Evolutionary conservation across 805 yeast species (phyloP).

Genomic region (Candida morakotiae): DNA sequence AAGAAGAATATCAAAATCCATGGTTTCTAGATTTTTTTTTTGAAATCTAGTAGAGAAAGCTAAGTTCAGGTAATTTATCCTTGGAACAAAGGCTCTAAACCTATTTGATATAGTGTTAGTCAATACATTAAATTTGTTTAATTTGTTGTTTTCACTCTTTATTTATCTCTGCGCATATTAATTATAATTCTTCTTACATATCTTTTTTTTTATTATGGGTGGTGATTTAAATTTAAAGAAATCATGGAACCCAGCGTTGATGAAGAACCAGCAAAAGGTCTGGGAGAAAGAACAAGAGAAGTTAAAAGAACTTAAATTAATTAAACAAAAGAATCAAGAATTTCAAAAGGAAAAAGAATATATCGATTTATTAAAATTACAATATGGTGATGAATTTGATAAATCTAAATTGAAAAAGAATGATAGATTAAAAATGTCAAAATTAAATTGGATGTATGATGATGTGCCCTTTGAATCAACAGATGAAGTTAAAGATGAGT

Average conservation of each 20-base stretch:
- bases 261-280: slow-evolving; percentile 80
- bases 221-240: slow-evolving; percentile 86
- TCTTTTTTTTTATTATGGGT: slow-evolving; percentile 40
- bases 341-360: slow-evolving; percentile 58
- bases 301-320: slow-evolving; percentile 62
- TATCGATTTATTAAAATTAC: slow-evolving; percentile 48
- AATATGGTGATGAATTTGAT: slow-evolving; percentile 35
- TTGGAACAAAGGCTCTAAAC: too few relatives aligned
- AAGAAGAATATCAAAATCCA: slow-evolving; percentile 97
- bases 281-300: slow-evolving; percentile 80
- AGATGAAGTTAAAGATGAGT: slow-evolving; percentile 20
- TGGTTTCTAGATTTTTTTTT: slow-evolving; percentile 60
- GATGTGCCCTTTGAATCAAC: slow-evolving; percentile 35
- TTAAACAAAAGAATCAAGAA: slow-evolving; percentile 62
- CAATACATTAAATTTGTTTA: neutral
- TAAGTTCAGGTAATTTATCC: neutral
- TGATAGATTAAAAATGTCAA: slow-evolving; percentile 36
- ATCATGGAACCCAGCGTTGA: slow-evolving; percentile 92
- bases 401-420: slow-evolving; percentile 22
- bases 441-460: slow-evolving; percentile 87
- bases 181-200: neutral
- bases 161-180: neutral
- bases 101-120: too few relatives aligned
- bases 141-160: neutral
- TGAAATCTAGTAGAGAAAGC: neutral